Base-by-base conservation (phyloP, 2,329 filamentous ascomycete genomes). In the Didymella pinodella region DNA sequence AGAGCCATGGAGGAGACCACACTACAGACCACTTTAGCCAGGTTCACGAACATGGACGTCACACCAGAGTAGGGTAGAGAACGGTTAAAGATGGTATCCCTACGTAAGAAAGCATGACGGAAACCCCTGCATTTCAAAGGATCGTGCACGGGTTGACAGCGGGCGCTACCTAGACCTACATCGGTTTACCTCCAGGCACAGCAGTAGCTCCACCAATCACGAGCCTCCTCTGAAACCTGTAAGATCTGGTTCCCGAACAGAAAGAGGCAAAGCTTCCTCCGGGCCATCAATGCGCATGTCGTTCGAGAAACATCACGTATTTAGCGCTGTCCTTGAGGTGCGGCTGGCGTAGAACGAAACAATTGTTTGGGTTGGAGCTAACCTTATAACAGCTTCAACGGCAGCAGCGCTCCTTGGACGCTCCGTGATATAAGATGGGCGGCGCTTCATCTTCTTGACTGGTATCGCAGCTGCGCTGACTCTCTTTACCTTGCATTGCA, bases 391-490 rank as follows among this genome's bases (percentile, higher is more conserved):
- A 60, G 55, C 18, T 51, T 60, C 57, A 57, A 68, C 61, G 47
- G 61, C 60, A 59, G 54, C 59, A 59, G 57, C 57, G 61, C 51
- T 59, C 55, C 57, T 48, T 54, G 41, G 50, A 46, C n/a, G 18
- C 41, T 34, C 26, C 26, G 34, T 41, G 46, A 65, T 70, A 72
- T 72, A 72, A 71, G 62, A 49, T 54, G 59, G 46, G 50, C 14
- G 32, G 44, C 48, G 57, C 62, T 58, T 53, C 45, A 48, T 58
- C 44, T 14, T 25, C 34, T 49, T 22, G 32, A 54, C 60, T 36
- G 52, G 52, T 62, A 67, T 62, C 68, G 67, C 70, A 72, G 68
- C 70, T 72, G 70, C 60, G 70, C 70, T 72, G 70, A 70, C 67
- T 65, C 65, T 72, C 68, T 61, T 70, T 64, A 61, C 60, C 64